Conservation (phyloP, 2,329 filamentous ascomycete genomes). For the Colletotrichum sp. region DNA sequence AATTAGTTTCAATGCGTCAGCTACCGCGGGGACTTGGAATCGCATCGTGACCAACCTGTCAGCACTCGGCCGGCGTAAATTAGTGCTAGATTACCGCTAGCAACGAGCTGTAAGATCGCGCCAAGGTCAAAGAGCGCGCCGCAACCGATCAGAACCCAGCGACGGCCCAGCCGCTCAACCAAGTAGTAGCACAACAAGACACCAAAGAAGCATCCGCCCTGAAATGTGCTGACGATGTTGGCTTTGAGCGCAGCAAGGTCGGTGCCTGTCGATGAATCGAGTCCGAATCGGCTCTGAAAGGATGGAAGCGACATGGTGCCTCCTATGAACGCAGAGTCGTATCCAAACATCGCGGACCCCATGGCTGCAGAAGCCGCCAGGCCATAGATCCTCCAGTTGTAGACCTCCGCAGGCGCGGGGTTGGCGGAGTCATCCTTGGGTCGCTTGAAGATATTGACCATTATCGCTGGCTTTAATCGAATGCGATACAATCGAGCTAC, state of each 20-base stretch:
- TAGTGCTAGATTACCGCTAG: constrained; percentile 54
- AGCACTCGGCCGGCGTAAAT: constrained; percentile 60
- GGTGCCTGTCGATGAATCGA: neutral
- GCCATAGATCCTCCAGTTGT: constrained; percentile 33
- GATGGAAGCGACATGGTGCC: constrained; percentile 26
- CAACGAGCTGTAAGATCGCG: constrained; percentile 47
- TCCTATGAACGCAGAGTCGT: constrained; percentile 28
- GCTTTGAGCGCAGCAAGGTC: constrained; percentile 16
- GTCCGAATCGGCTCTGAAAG: constrained; percentile 22
- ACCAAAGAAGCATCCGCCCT: constrained; percentile 60
- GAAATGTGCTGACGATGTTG: constrained; percentile 51
- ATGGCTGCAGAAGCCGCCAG: constrained; percentile 29
- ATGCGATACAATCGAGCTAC: rapidly evolving
- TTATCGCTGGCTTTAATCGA: neutral
- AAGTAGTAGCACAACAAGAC: constrained; percentile 58
- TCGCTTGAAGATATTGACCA: neutral
- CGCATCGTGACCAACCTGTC: constrained; percentile 46
- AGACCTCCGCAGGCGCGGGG: constrained; percentile 23
- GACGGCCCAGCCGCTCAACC: constrained; percentile 60
- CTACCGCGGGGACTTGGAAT: constrained; percentile 21
- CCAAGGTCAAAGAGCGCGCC: constrained; percentile 54
- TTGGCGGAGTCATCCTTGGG: constrained; percentile 18
- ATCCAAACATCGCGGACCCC: constrained; percentile 30
- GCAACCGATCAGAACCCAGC: constrained; percentile 54
- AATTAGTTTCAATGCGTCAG: constrained; percentile 36